These are phyloP conservation scores for Emericellopsis terricola DNA, from an alignment of 495 filamentous ascomycete species.

Conservation along the genomic window DNA sequence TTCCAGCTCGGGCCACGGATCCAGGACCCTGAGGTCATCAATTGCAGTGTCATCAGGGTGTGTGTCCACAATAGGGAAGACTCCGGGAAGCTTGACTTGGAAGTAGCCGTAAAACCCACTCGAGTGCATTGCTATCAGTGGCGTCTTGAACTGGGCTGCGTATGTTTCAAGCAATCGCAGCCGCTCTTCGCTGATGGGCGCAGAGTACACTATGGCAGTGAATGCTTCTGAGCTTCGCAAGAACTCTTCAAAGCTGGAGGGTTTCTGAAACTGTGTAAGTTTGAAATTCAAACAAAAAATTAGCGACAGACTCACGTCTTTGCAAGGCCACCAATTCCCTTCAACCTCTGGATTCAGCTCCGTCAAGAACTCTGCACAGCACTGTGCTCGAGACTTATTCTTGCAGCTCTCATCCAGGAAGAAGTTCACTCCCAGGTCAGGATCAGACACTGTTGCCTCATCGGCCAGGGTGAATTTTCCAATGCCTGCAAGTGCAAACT, in stretches of 20 bases:
- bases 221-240: slow-evolving; percentile 32
- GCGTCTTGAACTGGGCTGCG: slow-evolving; percentile 42
- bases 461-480: slow-evolving; percentile 93
- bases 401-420: slow-evolving; percentile 69
- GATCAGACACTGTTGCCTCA: slow-evolving; percentile 52
- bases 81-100: slow-evolving; percentile 50
- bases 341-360: slow-evolving; percentile 95
- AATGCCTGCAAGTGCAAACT: slow-evolving; percentile 36
- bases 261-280: slow-evolving; percentile 1
- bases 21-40: slow-evolving; percentile 69
- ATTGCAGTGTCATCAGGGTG: slow-evolving; percentile 80
- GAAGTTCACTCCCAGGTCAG: slow-evolving; percentile 90
- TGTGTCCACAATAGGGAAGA: slow-evolving; percentile 90
- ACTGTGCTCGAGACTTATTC: slow-evolving; percentile 64
- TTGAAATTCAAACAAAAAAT: neutral
- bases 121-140: slow-evolving; percentile 68
- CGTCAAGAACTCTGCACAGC: slow-evolving; percentile 52
- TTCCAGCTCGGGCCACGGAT: slow-evolving; percentile 72
- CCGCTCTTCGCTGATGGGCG: slow-evolving; percentile 42
- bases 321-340: slow-evolving; percentile 35
- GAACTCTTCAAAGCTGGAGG: slow-evolving; percentile 15
- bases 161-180: slow-evolving; percentile 39
- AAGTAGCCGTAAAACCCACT: slow-evolving; percentile 82
- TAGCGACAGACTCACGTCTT: neutral
- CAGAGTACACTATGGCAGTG: slow-evolving; percentile 58